Evolutionary conservation across 495 filamentous ascomycete genomes (phyloP).

Genomic region (Trichoderma orchidacearum): DNA sequence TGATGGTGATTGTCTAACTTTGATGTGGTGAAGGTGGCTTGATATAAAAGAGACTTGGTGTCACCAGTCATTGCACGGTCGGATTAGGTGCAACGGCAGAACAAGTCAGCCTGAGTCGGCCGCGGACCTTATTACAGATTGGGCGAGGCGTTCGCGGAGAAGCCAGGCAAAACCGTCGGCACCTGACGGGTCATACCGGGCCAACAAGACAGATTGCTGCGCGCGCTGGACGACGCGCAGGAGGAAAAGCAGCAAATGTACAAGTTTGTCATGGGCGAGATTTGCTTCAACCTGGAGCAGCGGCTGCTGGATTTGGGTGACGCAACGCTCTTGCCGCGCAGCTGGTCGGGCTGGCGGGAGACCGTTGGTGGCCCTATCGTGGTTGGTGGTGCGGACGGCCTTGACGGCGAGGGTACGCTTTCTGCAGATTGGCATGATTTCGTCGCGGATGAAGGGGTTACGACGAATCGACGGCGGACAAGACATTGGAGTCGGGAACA

Average conservation of each 20-base stretch:
- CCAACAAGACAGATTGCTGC: conserved; percentile 23
- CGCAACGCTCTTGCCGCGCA: conserved; percentile 13
- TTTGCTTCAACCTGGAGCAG: conserved; percentile 16
- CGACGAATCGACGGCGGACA: not conserved
- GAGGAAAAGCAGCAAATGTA: conserved; percentile 19
- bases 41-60: too few species aligned
- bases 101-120: too few species aligned
- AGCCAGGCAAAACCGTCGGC: too few species aligned
- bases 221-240: conserved; percentile 4
- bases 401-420: conserved; percentile 22
- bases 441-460: conserved; percentile 13
- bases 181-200: too few species aligned
- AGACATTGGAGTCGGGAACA: not conserved
- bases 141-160: too few species aligned
- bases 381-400: conserved; percentile 18
- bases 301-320: conserved; percentile 19
- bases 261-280: conserved; percentile 20
- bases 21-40: too few species aligned
- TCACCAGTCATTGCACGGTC: too few species aligned
- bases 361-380: conserved; percentile 17
- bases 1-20: too few species aligned
- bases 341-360: conserved; percentile 8
- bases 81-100: too few species aligned
- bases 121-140: too few species aligned
- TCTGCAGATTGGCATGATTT: conserved; percentile 22